phyloP scores from a whole-genome alignment of 352 stramenopile species.

The Pythium dissotocum region DNA sequence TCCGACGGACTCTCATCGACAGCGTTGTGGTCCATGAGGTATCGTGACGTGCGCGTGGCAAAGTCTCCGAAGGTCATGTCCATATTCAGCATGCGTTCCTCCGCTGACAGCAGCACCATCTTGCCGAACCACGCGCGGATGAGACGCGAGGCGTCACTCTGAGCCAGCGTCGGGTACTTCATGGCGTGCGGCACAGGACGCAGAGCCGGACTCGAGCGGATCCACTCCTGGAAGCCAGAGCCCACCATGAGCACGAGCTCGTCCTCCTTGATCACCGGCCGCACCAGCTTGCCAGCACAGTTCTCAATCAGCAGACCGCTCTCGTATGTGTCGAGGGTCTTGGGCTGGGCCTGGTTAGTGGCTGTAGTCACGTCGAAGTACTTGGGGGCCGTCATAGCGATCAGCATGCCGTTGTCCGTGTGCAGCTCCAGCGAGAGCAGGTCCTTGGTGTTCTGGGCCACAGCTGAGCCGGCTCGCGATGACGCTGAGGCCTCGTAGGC shows the following conservation, averaged over 20 bases:
- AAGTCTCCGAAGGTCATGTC: slow-evolving; percentile 36
- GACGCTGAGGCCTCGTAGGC: slow-evolving; percentile 53
- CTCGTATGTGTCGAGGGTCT: slow-evolving; percentile 11
- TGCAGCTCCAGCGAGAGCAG: slow-evolving; percentile 70
- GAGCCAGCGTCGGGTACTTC: slow-evolving; percentile 24
- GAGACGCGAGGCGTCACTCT: slow-evolving; percentile 8
- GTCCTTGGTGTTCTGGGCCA: slow-evolving; percentile 12
- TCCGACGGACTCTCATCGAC: slow-evolving; percentile 6
- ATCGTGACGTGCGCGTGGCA: slow-evolving; percentile 19
- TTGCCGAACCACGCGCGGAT: slow-evolving; percentile 44
- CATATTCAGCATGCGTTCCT: slow-evolving; percentile 32
- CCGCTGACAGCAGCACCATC: slow-evolving; percentile 36
- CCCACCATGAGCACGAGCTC: slow-evolving; percentile 44
- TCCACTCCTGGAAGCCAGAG: slow-evolving; percentile 34
- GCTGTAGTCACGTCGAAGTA: slow-evolving; percentile 50
- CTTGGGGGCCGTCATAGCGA: slow-evolving; percentile 67
- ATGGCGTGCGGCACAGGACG: slow-evolving; percentile 38
- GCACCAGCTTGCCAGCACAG: slow-evolving; percentile 27
- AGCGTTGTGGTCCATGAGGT: slow-evolving; percentile 17
- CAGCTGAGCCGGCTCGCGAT: neutral
- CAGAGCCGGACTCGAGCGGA: slow-evolving; percentile 25
- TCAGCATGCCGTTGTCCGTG: slow-evolving; percentile 72
- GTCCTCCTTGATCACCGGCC: slow-evolving; percentile 32
- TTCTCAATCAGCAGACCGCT: slow-evolving; percentile 36
- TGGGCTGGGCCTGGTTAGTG: neutral